Base-by-base conservation (phyloP, 2,329 filamentous ascomycete species). In the Alternaria solani region DNA sequence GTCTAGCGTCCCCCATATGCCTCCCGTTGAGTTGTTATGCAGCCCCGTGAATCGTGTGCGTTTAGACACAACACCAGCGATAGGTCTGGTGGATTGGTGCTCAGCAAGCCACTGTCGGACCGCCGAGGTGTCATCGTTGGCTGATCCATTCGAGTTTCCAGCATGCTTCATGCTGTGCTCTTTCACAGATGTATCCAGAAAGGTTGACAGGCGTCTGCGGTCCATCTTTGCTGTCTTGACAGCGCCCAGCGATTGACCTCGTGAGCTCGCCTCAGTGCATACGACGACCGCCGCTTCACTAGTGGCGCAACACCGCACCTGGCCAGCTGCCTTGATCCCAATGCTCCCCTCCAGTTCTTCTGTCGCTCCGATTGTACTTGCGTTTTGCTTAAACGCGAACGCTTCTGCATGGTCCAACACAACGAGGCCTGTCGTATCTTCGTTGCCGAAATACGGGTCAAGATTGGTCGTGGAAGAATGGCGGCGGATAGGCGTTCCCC, bases 1-100 rank as follows among this genome's bases (percentile, higher is more conserved):
- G 61, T 87, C 85, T 36, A 87, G 71, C 4, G 79, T 81, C 4
- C 82, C 84, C 76, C 85, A 81, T 9, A 80, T 70, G 8, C 82
- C 79, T 28, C 78, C 76, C n/a, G 74, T 70, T 7, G 68, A 61
- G 44, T 75, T 79, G 56, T 84, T 84, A 28, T 78, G 78, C 3
- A 85, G 72, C 16, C 84, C 83, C 44, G 80, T 69, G 57, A 86
- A 83, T 14, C 84, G 79, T 16, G 80, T 80, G 12, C 85, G 80
- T 56, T 79, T 80, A 5, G 78, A 79, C n/a, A 75, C 75, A 36
- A 83, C 71, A 28, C 79, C 78, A 46, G 81, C 83, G 16, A 86
- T 76, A 3, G 84, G 82, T 57, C 75, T 75, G 4, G 83, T 71
- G n/a, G 81, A 72, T 36, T 71, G 55, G 63, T 85, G 79, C 36